Base-by-base conservation (phyloP, 75 land plant species). In the Cryptomeria japonica region DNA sequence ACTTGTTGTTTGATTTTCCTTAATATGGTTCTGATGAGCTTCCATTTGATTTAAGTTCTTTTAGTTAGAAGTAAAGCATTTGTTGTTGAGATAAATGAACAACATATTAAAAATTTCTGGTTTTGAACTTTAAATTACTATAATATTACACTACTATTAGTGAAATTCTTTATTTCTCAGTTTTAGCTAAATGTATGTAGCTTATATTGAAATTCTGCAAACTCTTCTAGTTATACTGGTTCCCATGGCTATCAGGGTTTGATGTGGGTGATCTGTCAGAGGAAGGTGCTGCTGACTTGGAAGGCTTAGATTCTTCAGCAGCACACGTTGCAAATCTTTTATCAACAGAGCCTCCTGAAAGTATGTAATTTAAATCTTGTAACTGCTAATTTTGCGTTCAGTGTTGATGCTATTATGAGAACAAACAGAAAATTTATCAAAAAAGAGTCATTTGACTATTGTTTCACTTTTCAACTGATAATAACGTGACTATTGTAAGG, bases 231-330 rank as follows among this genome's bases (percentile, higher is more conserved):
- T 13, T 5, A 46, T 46, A 82, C 46, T 82, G 32, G 1, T 44
- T 14, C 15, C 51, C 32, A 82, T 91, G 84, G 37, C 11, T 87
- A 34, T 46, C 91, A 97, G 99, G 99, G 99, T 97, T 95, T 91
- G 95, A 97, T 91, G 93, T 96, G 36, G 94, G 90, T 83, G 94
- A 94, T 51, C 88, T 94, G 83, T 93, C 94, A 68, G 96, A 94
- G 49, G 92, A 94, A 39, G 88, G 91, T 80, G 91, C 95, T 68
- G 94, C 88, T 90, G 99, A 97, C 88, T 80, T 90, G 84, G 96
- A 94, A 87, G 99, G 97, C 49, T 88, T 97, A 88, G 99, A 97
- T 90, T 91, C 95, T 84, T 95, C 99, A 73, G 99, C 99, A 44
- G 98, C 98, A 70, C 95, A 93, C 87, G 92, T 97, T 90, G 98